Evolutionary conservation across 2,329 filamentous ascomycete species (phyloP).

Genomic region (Beauveria australis): DNA sequence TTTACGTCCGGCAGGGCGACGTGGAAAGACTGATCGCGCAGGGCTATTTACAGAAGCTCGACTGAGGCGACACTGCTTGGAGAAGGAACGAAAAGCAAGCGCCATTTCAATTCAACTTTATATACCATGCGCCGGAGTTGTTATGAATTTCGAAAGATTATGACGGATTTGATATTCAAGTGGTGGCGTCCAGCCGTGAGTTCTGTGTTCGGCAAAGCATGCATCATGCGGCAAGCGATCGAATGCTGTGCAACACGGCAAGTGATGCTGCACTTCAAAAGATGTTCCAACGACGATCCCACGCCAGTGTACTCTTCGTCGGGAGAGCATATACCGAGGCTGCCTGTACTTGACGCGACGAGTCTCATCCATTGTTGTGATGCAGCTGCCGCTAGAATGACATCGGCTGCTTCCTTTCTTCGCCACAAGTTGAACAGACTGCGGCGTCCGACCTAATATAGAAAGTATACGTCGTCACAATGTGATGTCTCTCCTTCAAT

Average conservation of each 20-base stretch:
- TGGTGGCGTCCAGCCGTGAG: background rate
- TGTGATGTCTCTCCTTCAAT: too few relatives aligned
- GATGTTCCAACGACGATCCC: too few relatives aligned
- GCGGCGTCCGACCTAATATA: background rate
- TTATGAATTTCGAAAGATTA: background rate
- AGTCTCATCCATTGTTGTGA: background rate
- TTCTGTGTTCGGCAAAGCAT: background rate
- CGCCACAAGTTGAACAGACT: too few relatives aligned
- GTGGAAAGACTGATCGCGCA: conserved; percentile 91
- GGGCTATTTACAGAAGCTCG: conserved; percentile 86
- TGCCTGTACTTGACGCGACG: background rate
- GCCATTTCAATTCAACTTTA: background rate
- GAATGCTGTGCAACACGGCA: background rate
- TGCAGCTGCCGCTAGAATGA: too few relatives aligned
- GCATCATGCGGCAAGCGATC: background rate
- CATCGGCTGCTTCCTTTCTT: background rate
- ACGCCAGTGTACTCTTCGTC: too few relatives aligned
- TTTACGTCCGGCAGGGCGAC: conserved; percentile 92
- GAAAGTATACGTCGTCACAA: background rate
- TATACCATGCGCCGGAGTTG: background rate
- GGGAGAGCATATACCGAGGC: background rate
- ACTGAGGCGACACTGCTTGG: conserved; percentile 42
- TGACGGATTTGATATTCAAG: background rate
- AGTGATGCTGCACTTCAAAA: background rate
- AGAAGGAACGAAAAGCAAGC: background rate